These are phyloP conservation scores for Silene uniflora DNA, from an alignment of 148 eudicot genomes.

Conservation along the genomic window DNA sequence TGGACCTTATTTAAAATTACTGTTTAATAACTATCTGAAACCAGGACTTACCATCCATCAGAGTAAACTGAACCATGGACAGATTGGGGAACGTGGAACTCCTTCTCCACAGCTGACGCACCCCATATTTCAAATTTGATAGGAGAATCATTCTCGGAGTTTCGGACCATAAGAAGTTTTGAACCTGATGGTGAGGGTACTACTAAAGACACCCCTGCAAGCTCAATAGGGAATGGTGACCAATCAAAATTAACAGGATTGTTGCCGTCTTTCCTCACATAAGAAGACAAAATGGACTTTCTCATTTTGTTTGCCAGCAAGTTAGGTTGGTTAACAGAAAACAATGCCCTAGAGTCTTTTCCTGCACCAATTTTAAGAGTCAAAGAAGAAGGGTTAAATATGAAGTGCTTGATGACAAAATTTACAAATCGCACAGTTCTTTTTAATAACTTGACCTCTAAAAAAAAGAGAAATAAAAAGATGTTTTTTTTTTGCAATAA, in stretches of 20 bases:
- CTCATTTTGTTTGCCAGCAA: conserved; percentile 75
- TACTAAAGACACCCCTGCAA: conserved; percentile 57
- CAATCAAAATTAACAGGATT: conserved; percentile 53
- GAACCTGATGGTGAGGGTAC: conserved; percentile 96
- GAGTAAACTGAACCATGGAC: conserved; percentile 77
- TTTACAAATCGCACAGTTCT: neutral
- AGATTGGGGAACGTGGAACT: conserved; percentile 68
- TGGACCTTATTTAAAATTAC: no score
- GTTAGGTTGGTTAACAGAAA: conserved; percentile 68
- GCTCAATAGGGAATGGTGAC: conserved; percentile 83
- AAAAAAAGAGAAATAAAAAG: neutral
- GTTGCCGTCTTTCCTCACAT: conserved; percentile 38
- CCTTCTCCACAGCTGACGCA: conserved; percentile 62
- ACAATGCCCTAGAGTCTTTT: conserved; percentile 57
- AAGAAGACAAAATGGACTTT: conserved; percentile 51
- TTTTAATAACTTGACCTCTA: neutral
- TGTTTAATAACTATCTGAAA: neutral
- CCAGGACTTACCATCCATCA: conserved; percentile 73
- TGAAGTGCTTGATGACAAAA: neutral
- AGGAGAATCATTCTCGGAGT: conserved; percentile 71
- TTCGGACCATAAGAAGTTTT: conserved; percentile 79
- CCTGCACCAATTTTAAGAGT: conserved; percentile 34
- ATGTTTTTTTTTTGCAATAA: no score
- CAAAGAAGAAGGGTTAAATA: neutral
- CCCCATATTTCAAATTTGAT: conserved; percentile 82